These are phyloP conservation scores for Solanum verrucosum DNA, from an alignment of 257 asterid species.

Conservation along the genomic window DNA sequence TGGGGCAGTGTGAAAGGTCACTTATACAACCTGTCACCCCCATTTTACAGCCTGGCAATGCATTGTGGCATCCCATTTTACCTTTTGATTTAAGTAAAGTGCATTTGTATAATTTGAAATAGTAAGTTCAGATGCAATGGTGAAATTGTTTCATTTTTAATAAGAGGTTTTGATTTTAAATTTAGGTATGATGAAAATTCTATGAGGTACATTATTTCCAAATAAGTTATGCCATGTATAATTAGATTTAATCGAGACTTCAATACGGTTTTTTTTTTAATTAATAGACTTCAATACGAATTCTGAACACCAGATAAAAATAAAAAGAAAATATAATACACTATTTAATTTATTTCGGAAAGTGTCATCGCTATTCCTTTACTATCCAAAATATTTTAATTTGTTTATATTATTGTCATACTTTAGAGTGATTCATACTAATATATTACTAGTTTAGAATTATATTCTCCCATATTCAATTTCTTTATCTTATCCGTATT, in stretches of 20 bases:
- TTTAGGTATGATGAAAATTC: too few relatives aligned
- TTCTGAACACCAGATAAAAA: too few relatives aligned
- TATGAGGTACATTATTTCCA: fast-evolving
- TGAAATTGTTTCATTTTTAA: too few relatives aligned
- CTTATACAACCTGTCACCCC: neutral
- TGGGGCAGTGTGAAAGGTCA: neutral
- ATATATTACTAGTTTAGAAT: neutral
- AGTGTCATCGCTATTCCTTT: neutral
- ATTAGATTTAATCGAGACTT: fast-evolving
- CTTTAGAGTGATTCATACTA: neutral
- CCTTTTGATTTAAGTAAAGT: neutral
- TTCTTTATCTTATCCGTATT: neutral
- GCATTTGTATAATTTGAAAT: neutral
- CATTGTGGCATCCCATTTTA: neutral
- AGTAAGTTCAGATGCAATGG: too few relatives aligned
- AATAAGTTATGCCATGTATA: too few relatives aligned
- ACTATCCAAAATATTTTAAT: neutral
- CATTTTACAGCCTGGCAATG: neutral
- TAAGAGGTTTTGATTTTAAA: fast-evolving
- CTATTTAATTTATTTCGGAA: too few relatives aligned
- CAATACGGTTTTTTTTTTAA: too few relatives aligned
- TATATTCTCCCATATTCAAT: neutral
- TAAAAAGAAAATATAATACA: neutral
- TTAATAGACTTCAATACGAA: fast-evolving
- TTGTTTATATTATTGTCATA: neutral